These are phyloP conservation scores for Yamadazyma tumulicola DNA, from an alignment of 805 yeast species.

Conservation along the genomic window DNA sequence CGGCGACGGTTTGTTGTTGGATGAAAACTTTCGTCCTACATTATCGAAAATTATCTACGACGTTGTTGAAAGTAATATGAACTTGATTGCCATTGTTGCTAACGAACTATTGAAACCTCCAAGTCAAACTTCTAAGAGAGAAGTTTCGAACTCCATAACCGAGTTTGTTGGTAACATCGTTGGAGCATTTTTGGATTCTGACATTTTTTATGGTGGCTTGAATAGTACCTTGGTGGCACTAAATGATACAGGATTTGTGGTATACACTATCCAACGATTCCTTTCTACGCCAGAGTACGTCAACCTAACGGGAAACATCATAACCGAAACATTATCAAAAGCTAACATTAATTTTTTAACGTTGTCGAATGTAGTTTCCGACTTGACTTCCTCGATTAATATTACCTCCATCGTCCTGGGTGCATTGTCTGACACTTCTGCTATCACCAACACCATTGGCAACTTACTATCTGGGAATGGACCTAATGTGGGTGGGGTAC, in stretches of 20 bases:
- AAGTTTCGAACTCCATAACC: conserved; percentile 16
- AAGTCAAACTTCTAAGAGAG: conserved; percentile 10
- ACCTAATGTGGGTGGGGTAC: conserved; percentile 16
- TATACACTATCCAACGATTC: conserved; percentile 33
- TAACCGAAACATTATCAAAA: conserved; percentile 22
- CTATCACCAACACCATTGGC: conserved; percentile 19
- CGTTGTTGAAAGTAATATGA: conserved; percentile 29
- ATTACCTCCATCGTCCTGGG: conserved; percentile 21
- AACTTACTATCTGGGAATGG: conserved; percentile 12
- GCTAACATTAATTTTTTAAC: conserved; percentile 21
- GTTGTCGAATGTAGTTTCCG: neutral
- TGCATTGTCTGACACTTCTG: conserved; percentile 20
- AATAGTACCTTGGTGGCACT: conserved; percentile 29
- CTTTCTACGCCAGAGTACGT: conserved; percentile 32
- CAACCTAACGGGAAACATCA: conserved; percentile 33
- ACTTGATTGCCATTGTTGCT: conserved; percentile 19
- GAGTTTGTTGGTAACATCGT: conserved; percentile 27
- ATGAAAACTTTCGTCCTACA: conserved; percentile 27
- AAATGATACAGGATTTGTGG: conserved; percentile 39
- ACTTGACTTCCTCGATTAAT: conserved; percentile 17
- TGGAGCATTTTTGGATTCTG: conserved; percentile 25
- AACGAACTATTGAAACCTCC: conserved; percentile 21
- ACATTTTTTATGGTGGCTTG: conserved; percentile 21
- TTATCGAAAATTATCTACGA: conserved; percentile 29
- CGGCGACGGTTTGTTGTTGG: conserved; percentile 38